These are phyloP conservation scores for Saksenaea vasiformis DNA, from an alignment of 371 early-diverging fungal species.

Conservation along the genomic window DNA sequence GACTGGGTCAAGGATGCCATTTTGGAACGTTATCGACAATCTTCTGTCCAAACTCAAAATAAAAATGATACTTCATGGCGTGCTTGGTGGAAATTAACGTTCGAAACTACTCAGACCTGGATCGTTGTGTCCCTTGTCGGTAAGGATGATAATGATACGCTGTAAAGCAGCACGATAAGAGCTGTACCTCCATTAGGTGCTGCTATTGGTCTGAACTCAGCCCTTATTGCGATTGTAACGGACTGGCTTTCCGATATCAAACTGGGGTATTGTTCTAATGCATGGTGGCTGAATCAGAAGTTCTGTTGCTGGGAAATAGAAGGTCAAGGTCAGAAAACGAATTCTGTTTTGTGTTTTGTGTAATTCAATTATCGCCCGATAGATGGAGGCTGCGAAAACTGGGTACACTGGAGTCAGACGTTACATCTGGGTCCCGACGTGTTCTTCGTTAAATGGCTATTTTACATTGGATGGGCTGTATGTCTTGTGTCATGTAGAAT, in stretches of 20 bases:
- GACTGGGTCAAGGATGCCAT: slow-evolving; percentile 92
- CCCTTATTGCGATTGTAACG: slow-evolving; percentile 85
- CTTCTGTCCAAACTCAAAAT: slow-evolving; percentile 51
- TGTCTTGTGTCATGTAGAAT: slow-evolving; percentile 11
- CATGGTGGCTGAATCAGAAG: slow-evolving; percentile 93
- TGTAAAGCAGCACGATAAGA: background rate
- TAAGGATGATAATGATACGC: slow-evolving; percentile 12
- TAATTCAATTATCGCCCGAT: background rate
- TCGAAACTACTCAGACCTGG: slow-evolving; percentile 89
- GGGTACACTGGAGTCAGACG: slow-evolving; percentile 61
- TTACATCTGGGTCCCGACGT: slow-evolving; percentile 39
- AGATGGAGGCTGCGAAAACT: slow-evolving; percentile 48
- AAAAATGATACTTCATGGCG: slow-evolving; percentile 57
- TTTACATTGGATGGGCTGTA: slow-evolving; percentile 65
- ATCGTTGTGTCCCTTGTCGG: slow-evolving; percentile 80
- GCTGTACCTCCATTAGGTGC: slow-evolving; percentile 54
- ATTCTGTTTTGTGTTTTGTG: background rate
- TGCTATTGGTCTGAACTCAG: slow-evolving; percentile 83
- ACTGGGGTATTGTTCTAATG: slow-evolving; percentile 83
- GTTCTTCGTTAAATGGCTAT: slow-evolving; percentile 59
- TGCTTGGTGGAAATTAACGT: slow-evolving; percentile 58
- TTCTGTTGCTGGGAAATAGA: slow-evolving; percentile 94
- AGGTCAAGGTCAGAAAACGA: slow-evolving; percentile 39
- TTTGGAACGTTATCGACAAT: slow-evolving; percentile 76
- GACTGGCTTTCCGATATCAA: slow-evolving; percentile 87